Base-by-base conservation (phyloP, 768 basidiomycete genomes). In the Lactarius evosmus region DNA sequence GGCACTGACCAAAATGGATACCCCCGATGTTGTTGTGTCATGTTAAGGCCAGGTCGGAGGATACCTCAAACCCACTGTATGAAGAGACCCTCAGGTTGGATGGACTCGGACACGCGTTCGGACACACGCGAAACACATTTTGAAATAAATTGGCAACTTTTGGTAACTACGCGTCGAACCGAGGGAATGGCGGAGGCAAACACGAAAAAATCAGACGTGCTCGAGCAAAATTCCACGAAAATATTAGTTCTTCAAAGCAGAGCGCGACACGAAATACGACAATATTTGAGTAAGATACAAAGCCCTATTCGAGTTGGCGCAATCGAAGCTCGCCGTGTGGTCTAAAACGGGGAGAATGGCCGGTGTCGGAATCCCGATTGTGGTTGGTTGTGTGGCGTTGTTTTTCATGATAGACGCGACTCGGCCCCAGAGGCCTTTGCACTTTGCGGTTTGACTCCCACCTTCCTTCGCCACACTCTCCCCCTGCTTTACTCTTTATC, bases 401-500 rank as follows among this genome's bases (percentile, higher is more conserved):
- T 65, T 61, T 63, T 51, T 30, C 53, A 22, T 7, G 17, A n/a
- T 16, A 55, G 62, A 66, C 68, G 68, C 63, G 65, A 50, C 55
- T 49, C 22, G 46, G 25, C 44, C 44, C 44, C 44, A 11, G 5
- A 12, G 44, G 2, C 63, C 29, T 7, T 49, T 36, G 32, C 63
- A 27, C 52, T 64, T 64, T 65, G 51, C 54, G 65, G 68, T 70
- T 49, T 73, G 67, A 60, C 67, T 67, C 66, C 62, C 56, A 62
- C 52, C 60, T 62, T 38, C 33, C 30, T 59, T 58, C 65, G 19
- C 36, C 66, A 55, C 68, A 66, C 62, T 61, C 73, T 72, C 68
- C 66, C 59, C 69, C 67, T 68, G 67, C 71, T 70, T 72, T 72
- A 66, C 69, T 65, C 69, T 60, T 70, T 67, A 72, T 71, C 70